Evolutionary conservation across 2,329 filamentous ascomycete species (phyloP), one percentile per base, ranked within the genome.

Genomic region (Pyricularia sp.): DNA sequence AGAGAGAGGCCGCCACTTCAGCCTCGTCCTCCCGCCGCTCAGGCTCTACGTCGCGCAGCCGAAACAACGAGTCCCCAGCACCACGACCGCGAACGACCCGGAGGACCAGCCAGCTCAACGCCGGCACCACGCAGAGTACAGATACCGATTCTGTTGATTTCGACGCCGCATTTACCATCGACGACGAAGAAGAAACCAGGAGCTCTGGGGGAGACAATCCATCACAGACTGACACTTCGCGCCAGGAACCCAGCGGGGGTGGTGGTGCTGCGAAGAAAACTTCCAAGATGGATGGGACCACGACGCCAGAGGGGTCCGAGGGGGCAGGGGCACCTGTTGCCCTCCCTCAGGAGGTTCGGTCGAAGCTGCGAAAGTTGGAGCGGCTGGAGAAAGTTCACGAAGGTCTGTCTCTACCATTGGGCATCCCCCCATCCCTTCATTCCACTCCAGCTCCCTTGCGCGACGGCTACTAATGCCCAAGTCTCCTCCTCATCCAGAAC

Each of bases 361-460:
- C 84, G 33, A 93, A 88, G 73, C 77, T 97, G 68, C 85, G 89
- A 66, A 93, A 91, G 75, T 80, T 97, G n/a, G 92, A 96, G 66
- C 96, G 92, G 74, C 80, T 97, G 24, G 93, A 97, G 72, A 81
- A 86, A 5, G 91, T 89, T 66, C 97, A 97, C 75, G 86, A 90
- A 49, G 63, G 63, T 60, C 49, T 28, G 55, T 31, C 8, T 26
- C 12, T 13, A 8, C 33, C 44, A n/a, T 19, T 12, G 35, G 24
- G 16, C 62, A 7, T 19, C 49, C 13, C 55, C 55, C 4, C 9
- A 22, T 30, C 19, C 31, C 22, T 12, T n/a, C 44, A 28, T 60
- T 26, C n/a, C 67, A 65, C 65, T 28, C 30, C 19, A 35, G 24
- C 59, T 60, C 53, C 60, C 62, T 57, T 2, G 19, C 62, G 59